Percentiles rank a stretch among this genome's conserved stretches.
Conservation (phyloP, 1,284 basidiomycete species). For the Puccinia horiana region DNA sequence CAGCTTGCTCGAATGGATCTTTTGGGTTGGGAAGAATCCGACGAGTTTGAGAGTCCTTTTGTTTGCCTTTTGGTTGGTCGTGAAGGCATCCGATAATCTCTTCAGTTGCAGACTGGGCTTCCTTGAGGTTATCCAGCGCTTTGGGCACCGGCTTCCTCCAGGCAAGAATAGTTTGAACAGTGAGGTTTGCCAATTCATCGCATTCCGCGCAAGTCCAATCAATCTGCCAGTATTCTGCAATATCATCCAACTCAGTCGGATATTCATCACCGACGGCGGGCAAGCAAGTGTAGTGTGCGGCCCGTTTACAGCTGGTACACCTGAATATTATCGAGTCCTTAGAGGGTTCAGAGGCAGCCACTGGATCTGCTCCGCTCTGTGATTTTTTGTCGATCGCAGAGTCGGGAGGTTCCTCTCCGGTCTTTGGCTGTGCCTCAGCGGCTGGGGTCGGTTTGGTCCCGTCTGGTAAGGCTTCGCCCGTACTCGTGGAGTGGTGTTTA, state of each 20-base stretch:
- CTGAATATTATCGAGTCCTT: slow-evolving; percentile 67
- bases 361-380: slow-evolving; percentile 22
- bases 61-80: slow-evolving; percentile 53
- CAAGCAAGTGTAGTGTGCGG: slow-evolving; percentile 71
- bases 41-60: slow-evolving; percentile 65
- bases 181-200: slow-evolving; percentile 67
- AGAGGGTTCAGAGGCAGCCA: not conserved
- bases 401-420: not conserved
- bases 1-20: slow-evolving; percentile 66
- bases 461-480: not conserved
- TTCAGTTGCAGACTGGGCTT: slow-evolving; percentile 47
- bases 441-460: not conserved
- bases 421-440: slow-evolving; percentile 5
- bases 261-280: slow-evolving; percentile 61
- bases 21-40: slow-evolving; percentile 59
- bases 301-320: slow-evolving; percentile 75
- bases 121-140: slow-evolving; percentile 29
- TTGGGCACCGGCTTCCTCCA: slow-evolving; percentile 65
- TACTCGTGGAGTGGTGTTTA: not conserved
- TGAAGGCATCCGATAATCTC: slow-evolving; percentile 47
- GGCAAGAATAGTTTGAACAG: slow-evolving; percentile 82
- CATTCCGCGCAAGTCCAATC: slow-evolving; percentile 81
- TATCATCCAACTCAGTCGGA: slow-evolving; percentile 68
- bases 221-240: slow-evolving; percentile 55
- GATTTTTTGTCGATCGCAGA: not conserved